A percentile compares a stretch with the other conserved stretches of the same genome.
These are phyloP conservation scores for Flaveria trinervia DNA, from an alignment of 129 eudicot species.

Conservation along the genomic window DNA sequence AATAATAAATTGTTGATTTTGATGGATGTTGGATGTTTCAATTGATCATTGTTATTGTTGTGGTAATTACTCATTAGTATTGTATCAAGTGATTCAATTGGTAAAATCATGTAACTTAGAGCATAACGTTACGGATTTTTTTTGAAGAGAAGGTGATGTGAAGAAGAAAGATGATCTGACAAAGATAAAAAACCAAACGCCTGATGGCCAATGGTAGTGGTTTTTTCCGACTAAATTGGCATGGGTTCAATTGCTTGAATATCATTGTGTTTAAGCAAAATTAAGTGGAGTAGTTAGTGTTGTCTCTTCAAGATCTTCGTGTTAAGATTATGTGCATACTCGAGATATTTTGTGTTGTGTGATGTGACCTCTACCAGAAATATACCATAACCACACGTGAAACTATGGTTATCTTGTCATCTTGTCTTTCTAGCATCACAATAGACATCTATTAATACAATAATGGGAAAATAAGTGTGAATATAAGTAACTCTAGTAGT, in stretches of 20 bases:
- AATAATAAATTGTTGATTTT: background rate
- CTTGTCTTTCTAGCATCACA: background rate
- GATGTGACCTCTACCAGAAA: background rate
- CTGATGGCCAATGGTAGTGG: too few species aligned
- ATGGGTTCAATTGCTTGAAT: too few species aligned
- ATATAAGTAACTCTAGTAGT: too few species aligned
- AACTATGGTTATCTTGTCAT: background rate
- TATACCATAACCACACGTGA: too few species aligned
- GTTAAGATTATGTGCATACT: background rate
- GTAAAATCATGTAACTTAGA: too few species aligned
- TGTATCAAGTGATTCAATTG: background rate
- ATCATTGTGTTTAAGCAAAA: too few species aligned
- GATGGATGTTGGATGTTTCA: background rate
- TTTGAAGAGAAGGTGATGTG: too few species aligned
- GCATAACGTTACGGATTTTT: too few species aligned
- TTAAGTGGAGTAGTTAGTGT: background rate
- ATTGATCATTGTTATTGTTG: background rate
- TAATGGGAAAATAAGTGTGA: background rate
- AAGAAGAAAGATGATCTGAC: too few species aligned
- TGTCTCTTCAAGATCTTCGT: background rate
- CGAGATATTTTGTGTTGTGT: background rate
- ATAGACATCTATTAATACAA: background rate
- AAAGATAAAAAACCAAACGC: too few species aligned
- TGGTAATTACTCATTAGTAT: background rate
- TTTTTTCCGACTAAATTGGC: too few species aligned